Evolutionary conservation across 176 grass and related monocot genomes (phyloP).

Genomic region (Panicum miliaceum): DNA sequence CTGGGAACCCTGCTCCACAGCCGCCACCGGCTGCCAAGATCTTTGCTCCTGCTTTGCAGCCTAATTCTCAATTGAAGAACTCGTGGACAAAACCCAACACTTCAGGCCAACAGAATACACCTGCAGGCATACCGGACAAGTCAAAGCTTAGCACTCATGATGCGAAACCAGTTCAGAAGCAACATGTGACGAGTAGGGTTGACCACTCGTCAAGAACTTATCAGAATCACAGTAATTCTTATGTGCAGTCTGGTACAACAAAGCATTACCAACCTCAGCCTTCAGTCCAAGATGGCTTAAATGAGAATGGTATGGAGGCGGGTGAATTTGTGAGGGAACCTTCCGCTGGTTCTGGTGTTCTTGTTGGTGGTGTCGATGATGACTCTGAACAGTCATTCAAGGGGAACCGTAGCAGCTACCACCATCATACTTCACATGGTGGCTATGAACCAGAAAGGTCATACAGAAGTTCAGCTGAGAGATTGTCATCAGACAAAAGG

Average conservation of each 20-base stretch:
- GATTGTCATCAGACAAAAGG: conserved; percentile 39
- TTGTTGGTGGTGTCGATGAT: not conserved
- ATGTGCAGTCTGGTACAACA: conserved; percentile 15
- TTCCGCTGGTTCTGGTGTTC: conserved; percentile 55
- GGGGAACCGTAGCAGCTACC: conserved; percentile 29
- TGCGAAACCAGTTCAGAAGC: conserved; percentile 30
- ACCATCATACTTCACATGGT: conserved; percentile 9
- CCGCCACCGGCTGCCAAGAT: conserved; percentile 22
- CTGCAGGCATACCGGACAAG: conserved; percentile 20
- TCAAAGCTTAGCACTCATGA: conserved; percentile 15
- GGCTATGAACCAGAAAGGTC: conserved; percentile 39
- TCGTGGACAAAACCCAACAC: conserved; percentile 50
- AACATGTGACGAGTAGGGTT: conserved; percentile 15
- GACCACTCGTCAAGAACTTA: conserved; percentile 13
- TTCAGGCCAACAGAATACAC: conserved; percentile 25
- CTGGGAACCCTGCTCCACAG: conserved; percentile 42
- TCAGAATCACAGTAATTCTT: conserved; percentile 43
- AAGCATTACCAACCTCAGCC: conserved; percentile 37
- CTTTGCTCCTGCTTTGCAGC: conserved; percentile 35
- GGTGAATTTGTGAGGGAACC: conserved; percentile 58
- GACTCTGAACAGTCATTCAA: conserved; percentile 42
- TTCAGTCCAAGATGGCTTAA: conserved; percentile 26
- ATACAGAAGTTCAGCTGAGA: conserved; percentile 44
- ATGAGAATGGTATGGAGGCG: conserved; percentile 45
- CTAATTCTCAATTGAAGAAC: conserved; percentile 42